Evolutionary conservation across 352 stramenopile genomes (phyloP).

Genomic region (Phytophthora tubulina): DNA sequence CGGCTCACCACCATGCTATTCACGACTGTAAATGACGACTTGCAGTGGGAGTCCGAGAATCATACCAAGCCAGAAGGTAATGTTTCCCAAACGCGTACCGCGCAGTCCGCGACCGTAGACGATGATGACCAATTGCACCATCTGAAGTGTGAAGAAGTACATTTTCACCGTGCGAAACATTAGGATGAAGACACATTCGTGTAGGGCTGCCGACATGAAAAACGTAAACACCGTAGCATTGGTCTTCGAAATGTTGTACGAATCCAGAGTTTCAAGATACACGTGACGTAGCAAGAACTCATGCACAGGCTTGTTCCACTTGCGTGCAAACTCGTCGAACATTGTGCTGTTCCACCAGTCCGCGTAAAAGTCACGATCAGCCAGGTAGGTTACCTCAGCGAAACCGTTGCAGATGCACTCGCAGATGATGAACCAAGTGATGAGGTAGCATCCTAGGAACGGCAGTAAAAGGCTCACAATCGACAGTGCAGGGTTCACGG

Average conservation of each 20-base stretch:
- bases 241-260: conserved; percentile 73
- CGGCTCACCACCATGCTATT: conserved; percentile 80
- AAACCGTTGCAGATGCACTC: conserved; percentile 97
- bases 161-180: conserved; percentile 94
- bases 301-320: conserved; percentile 98
- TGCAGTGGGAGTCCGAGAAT: conserved; percentile 77
- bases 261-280: conserved; percentile 83
- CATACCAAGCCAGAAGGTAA: conserved; percentile 85
- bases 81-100: conserved; percentile 79
- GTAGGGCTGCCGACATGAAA: conserved; percentile 94
- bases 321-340: conserved; percentile 89
- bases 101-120: conserved; percentile 77
- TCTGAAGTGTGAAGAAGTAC: conserved; percentile 96
- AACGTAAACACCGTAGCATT: conserved; percentile 92
- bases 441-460: conserved; percentile 95
- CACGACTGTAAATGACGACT: conserved; percentile 83
- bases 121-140: conserved; percentile 95
- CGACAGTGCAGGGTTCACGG: conserved; percentile 63
- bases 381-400: conserved; percentile 93
- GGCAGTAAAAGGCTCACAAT: conserved; percentile 91
- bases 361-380: conserved; percentile 94
- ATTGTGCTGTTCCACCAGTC: conserved; percentile 99
- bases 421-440: conserved; percentile 98
- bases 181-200: conserved; percentile 96
- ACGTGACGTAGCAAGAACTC: conserved; percentile 93